Evolutionary conservation across 208 protist species (phyloP).

Genomic region (Tritrichomonas foetus): DNA sequence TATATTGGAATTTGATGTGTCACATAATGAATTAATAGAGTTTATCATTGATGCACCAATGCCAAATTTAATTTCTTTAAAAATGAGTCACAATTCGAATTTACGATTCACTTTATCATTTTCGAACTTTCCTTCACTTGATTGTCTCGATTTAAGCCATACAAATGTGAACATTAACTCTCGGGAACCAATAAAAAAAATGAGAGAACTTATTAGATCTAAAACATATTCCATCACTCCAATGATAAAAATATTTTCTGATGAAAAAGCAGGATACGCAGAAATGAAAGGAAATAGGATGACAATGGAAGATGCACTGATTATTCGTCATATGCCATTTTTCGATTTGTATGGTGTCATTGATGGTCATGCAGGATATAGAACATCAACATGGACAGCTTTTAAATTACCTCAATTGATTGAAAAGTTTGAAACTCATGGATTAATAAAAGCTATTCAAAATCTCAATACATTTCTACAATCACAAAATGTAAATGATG

Average conservation of each 20-base stretch:
- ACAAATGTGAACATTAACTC: neutral
- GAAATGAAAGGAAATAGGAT: constrained; percentile 1
- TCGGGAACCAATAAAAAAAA: neutral
- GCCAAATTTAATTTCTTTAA: neutral
- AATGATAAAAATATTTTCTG: neutral
- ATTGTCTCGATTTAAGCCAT: neutral
- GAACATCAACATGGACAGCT: neutral
- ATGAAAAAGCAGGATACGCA: neutral
- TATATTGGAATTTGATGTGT: neutral
- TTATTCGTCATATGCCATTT: neutral
- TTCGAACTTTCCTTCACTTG: neutral
- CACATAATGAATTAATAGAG: neutral
- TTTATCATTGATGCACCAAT: neutral
- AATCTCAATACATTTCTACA: too few relatives aligned
- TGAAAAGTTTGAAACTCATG: neutral
- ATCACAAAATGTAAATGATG: neutral
- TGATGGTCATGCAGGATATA: neutral
- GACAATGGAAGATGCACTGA: neutral
- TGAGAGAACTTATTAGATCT: neutral
- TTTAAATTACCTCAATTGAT: neutral
- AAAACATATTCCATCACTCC: neutral
- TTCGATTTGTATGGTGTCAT: neutral
- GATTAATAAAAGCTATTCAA: too few relatives aligned
- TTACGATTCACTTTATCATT: neutral
- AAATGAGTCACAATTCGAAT: neutral